phyloP scores from a whole-genome alignment of 495 filamentous ascomycete species.

The Trichoderma asperelloides region DNA sequence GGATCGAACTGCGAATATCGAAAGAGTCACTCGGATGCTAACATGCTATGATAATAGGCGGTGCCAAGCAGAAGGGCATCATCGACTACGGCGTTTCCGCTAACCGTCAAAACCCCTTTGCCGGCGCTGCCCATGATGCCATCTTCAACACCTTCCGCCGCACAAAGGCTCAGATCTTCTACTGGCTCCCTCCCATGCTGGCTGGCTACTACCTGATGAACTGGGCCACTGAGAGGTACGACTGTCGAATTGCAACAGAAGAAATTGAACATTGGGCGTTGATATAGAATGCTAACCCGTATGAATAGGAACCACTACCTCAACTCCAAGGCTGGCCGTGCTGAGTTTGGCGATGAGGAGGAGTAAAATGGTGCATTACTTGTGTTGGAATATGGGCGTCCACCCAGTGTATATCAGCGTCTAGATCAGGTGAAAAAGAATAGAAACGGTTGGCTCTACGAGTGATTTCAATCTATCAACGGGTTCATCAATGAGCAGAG shows the following conservation, averaged over 20 bases:
- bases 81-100: slow-evolving; percentile 40
- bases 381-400: slow-evolving; percentile 12
- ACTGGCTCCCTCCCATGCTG: slow-evolving; percentile 69
- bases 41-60: slow-evolving; percentile 19
- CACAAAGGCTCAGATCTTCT: slow-evolving; percentile 62
- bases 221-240: slow-evolving; percentile 75
- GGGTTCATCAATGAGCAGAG: too few relatives aligned
- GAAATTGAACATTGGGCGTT: too few relatives aligned
- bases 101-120: slow-evolving; percentile 49
- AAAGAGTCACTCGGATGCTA: slow-evolving; percentile 10
- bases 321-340: slow-evolving; percentile 81
- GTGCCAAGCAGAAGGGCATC: slow-evolving; percentile 49
- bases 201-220: slow-evolving; percentile 68
- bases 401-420: slow-evolving; percentile 9
- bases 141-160: slow-evolving; percentile 58
- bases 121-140: slow-evolving; percentile 45
- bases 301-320: slow-evolving; percentile 74
- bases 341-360: slow-evolving; percentile 40
- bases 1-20: background rate
- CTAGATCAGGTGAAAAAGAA: slow-evolving; percentile 9
- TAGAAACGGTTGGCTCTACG: slow-evolving; percentile 6
- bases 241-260: background rate
- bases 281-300: slow-evolving; percentile 16
- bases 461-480: background rate
- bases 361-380: slow-evolving; percentile 25